These are phyloP conservation scores for Zygosaccharomyces sapae DNA, from an alignment of 1,139 yeast genomes.

Conservation along the genomic window DNA sequence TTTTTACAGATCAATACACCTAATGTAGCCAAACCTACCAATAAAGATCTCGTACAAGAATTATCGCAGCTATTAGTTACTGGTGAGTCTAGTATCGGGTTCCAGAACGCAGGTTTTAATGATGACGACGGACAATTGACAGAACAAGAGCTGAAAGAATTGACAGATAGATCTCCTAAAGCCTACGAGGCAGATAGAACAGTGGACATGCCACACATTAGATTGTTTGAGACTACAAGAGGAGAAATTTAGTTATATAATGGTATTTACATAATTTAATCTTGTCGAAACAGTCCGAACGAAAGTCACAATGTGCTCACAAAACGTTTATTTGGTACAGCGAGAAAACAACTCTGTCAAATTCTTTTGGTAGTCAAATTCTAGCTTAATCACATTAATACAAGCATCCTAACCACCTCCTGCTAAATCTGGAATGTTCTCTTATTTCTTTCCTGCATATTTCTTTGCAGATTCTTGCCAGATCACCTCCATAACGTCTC, in stretches of 20 bases:
- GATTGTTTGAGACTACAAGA: slow-evolving; percentile 32
- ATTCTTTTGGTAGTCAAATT: too few relatives aligned
- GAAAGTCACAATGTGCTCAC: not conserved
- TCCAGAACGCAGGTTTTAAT: slow-evolving; percentile 14
- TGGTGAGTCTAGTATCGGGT: slow-evolving; percentile 34
- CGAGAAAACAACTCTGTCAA: not conserved
- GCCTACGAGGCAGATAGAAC: slow-evolving; percentile 41
- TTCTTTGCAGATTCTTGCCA: too few relatives aligned
- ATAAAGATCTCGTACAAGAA: slow-evolving; percentile 32
- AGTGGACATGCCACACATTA: slow-evolving; percentile 28
- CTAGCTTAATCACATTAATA: too few relatives aligned
- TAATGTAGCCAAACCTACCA: slow-evolving; percentile 20
- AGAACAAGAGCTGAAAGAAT: slow-evolving; percentile 46
- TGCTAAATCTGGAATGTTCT: too few relatives aligned
- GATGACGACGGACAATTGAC: slow-evolving; percentile 31
- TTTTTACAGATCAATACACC: slow-evolving; percentile 24
- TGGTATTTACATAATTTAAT: not conserved
- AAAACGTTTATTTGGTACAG: not conserved
- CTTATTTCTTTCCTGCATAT: too few relatives aligned
- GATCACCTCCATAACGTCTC: too few relatives aligned
- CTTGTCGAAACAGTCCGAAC: not conserved
- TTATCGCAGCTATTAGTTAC: slow-evolving; percentile 29
- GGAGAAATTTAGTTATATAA: slow-evolving; percentile 14
- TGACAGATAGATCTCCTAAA: slow-evolving; percentile 49
- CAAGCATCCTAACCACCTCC: too few relatives aligned